These are phyloP conservation scores for Calonectria pseudoreteaudii DNA, from an alignment of 2,329 filamentous ascomycete genomes.

Conservation along the genomic window DNA sequence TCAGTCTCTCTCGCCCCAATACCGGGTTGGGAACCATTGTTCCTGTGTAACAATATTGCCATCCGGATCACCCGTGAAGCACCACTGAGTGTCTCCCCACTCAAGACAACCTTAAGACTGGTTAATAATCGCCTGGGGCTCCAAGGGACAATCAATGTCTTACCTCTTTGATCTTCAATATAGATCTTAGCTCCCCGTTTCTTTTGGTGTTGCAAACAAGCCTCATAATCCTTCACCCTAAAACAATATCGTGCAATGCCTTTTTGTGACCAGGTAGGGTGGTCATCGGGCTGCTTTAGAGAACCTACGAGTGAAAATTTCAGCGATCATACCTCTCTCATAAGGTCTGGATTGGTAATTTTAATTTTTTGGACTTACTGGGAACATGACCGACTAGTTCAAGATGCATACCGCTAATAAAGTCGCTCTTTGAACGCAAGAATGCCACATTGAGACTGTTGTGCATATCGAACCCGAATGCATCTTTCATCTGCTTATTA, in stretches of 20 bases:
- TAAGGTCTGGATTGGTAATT: no score
- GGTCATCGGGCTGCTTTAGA: neutral
- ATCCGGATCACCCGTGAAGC: neutral
- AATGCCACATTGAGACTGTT: neutral
- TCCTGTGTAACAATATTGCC: neutral
- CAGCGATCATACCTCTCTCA: neutral
- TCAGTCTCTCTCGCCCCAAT: neutral
- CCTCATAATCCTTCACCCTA: neutral
- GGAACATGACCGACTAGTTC: neutral
- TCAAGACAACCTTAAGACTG: neutral
- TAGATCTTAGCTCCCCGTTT: neutral
- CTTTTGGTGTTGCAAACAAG: neutral
- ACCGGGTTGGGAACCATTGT: neutral
- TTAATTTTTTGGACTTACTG: neutral
- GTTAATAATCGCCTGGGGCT: neutral
- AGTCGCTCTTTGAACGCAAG: neutral
- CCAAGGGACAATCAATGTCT: fast-evolving
- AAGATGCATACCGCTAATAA: neutral
- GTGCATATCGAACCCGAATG: neutral
- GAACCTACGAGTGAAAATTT: neutral
- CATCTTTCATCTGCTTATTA: neutral
- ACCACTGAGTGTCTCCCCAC: neutral
- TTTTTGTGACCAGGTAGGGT: neutral
- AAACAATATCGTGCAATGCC: neutral
- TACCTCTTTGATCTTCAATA: neutral